Evolutionary conservation across 2,329 filamentous ascomycete species (phyloP).

Genomic region (Trichoderma oligosporum): DNA sequence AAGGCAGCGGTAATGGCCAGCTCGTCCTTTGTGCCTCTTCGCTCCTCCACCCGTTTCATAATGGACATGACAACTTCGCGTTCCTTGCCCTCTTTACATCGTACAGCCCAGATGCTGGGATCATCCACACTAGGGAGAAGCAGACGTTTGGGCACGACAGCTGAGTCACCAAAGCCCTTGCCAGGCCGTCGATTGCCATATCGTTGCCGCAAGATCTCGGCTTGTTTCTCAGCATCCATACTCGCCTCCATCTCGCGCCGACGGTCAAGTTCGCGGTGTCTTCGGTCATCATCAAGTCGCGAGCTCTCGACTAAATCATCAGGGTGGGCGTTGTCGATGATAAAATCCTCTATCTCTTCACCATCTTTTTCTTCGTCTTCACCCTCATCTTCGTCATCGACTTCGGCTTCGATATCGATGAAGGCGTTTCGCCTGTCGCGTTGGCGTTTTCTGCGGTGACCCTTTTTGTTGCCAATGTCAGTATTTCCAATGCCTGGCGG

Average conservation of each 20-base stretch:
- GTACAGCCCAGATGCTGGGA: constrained; percentile 90
- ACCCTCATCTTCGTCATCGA: constrained; percentile 87
- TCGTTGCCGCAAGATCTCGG: constrained; percentile 77
- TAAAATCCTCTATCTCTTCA: constrained; percentile 77
- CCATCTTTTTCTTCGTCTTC: constrained; percentile 88
- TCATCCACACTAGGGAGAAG: constrained; percentile 91
- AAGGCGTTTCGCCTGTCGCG: constrained; percentile 76
- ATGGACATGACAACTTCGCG: constrained; percentile 84
- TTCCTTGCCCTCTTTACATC: constrained; percentile 94
- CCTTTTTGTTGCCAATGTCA: constrained; percentile 38
- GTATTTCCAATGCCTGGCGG: background rate
- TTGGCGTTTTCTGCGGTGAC: constrained; percentile 76
- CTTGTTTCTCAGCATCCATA: constrained; percentile 90
- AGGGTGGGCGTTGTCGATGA: constrained; percentile 84
- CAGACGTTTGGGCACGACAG: constrained; percentile 77
- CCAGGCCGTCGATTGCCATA: constrained; percentile 75
- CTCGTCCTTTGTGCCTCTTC: constrained; percentile 71
- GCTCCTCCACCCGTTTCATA: constrained; percentile 83
- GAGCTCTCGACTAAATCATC: constrained; percentile 81
- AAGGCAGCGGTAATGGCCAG: constrained; percentile 86
- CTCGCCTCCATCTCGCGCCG: constrained; percentile 82
- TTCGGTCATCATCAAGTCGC: constrained; percentile 80
- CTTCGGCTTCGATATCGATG: constrained; percentile 97
- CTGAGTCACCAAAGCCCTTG: constrained; percentile 63
- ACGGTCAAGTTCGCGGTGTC: constrained; percentile 90